A percentile compares a stretch with the other conserved stretches of the same genome.
Evolutionary conservation across 106 monocot species (phyloP).

Genomic region (Dioscorea zingiberensis): DNA sequence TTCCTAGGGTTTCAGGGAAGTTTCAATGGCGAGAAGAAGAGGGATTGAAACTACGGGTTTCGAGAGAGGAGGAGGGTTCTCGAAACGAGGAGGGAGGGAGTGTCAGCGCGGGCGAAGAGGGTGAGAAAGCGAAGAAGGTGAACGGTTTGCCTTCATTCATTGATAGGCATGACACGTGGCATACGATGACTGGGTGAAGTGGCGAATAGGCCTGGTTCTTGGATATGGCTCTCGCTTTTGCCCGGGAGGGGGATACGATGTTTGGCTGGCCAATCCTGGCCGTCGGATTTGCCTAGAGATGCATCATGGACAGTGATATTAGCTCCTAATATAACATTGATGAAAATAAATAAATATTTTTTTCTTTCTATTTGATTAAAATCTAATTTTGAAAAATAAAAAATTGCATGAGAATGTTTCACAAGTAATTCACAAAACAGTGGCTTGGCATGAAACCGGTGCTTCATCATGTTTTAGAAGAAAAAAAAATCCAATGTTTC

Average conservation of each 20-base stretch:
- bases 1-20: neutral
- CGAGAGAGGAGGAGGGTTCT: neutral
- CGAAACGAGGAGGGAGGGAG: neutral
- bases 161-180: neutral
- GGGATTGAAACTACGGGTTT: neutral
- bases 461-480: too few species aligned
- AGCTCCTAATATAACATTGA: too few species aligned
- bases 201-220: neutral
- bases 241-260: neutral
- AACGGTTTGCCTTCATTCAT: too few species aligned
- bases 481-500: too few species aligned
- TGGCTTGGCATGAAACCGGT: too few species aligned
- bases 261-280: neutral
- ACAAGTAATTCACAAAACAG: too few species aligned
- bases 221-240: conserved; percentile 5
- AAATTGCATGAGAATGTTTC: too few species aligned
- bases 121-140: neutral
- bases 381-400: too few species aligned
- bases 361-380: too few species aligned
- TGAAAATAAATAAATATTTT: too few species aligned
- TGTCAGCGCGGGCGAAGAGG: neutral
- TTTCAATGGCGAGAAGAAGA: neutral
- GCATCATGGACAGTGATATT: too few species aligned
- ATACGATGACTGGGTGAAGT: neutral
- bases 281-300: too few species aligned